Conservation (phyloP, 257 asterid genomes). For the Jacaranda copaia region DNA sequence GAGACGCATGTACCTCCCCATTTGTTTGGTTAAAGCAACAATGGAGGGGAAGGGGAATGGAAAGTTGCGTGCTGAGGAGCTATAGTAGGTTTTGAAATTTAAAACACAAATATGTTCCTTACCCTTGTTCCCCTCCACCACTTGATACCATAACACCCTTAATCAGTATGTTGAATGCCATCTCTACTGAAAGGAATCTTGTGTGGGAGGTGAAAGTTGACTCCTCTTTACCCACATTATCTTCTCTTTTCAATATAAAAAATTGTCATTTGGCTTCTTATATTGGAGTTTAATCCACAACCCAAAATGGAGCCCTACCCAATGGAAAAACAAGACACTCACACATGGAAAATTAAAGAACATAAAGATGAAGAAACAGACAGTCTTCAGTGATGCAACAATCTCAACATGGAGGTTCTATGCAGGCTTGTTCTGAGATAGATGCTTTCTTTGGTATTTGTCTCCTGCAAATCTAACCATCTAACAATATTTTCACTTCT, state of each 20-base stretch:
- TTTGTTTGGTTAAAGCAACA: too few relatives aligned
- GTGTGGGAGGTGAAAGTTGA: background rate
- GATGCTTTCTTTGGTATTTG: background rate
- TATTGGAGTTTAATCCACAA: too few relatives aligned
- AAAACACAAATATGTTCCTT: background rate
- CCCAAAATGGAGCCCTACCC: too few relatives aligned
- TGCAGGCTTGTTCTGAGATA: background rate
- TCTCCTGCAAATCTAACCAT: too few relatives aligned
- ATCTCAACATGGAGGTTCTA: too few relatives aligned
- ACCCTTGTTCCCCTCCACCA: background rate
- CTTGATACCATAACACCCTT: too few relatives aligned
- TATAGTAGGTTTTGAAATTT: background rate
- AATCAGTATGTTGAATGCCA: background rate
- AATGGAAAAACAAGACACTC: too few relatives aligned
- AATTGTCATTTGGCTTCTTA: too few relatives aligned
- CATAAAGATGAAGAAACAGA: too few relatives aligned
- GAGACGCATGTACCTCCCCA: too few relatives aligned
- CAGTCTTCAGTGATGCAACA: too few relatives aligned
- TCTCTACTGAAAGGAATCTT: background rate
- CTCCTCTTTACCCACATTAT: background rate
- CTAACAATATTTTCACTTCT: background rate
- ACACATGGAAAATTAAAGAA: too few relatives aligned
- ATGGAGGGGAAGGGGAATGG: background rate
- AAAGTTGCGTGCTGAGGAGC: background rate
- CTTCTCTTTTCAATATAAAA: background rate